Base-by-base conservation (phyloP, 1,284 basidiomycete species). In the Ceratobasidium theobromae region DNA sequence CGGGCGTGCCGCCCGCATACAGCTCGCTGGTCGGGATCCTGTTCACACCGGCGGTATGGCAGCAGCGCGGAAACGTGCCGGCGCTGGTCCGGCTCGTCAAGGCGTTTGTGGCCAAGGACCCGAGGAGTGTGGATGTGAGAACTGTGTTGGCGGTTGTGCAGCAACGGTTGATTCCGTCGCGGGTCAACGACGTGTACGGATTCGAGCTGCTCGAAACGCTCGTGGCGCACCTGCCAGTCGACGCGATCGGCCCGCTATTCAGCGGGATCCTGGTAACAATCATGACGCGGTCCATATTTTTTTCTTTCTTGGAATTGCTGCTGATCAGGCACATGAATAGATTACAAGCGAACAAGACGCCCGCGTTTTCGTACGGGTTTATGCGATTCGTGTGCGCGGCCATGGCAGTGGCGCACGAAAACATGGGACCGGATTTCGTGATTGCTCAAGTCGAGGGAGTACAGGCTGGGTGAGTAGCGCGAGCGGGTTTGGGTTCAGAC, bases 51-150 rank as follows among this genome's bases (percentile, higher is more conserved):
- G 80, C 86, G 1, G 83, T 91, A 18, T 99, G 97, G 96, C 89
- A 93, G 75, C 91, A 94, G 74, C 89, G 95, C 70, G 96, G 96
- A n/a, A 96, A 91, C 73, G 87, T 99, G 23, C 96, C 96, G 0
- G 95, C 95, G 1, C 83, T 99, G 0, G 95, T 97, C 8, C 87
- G 93, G 69, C 80, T 98, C 8, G 81, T 98, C 65, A 88, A 88
- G 69, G 93, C 94, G 0, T 95, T 94, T 78, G 79, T 99, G 11
- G 77, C 81, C 1, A 84, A 88, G 27, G 95, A 93, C 66, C 82
- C 85, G 0, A 72, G 74, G 0, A 79, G 83, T 16, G 87, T 87
- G 0, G 93, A 96, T 73, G 78, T 96, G 21, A 84, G 86, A 32
- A 84, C 86, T 6, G 84, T 98, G 21, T 79, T 98, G 40, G 97